Evolutionary conservation across 1,284 basidiomycete species (phyloP).

Genomic region (Cutaneotrichosporon sp.): DNA sequence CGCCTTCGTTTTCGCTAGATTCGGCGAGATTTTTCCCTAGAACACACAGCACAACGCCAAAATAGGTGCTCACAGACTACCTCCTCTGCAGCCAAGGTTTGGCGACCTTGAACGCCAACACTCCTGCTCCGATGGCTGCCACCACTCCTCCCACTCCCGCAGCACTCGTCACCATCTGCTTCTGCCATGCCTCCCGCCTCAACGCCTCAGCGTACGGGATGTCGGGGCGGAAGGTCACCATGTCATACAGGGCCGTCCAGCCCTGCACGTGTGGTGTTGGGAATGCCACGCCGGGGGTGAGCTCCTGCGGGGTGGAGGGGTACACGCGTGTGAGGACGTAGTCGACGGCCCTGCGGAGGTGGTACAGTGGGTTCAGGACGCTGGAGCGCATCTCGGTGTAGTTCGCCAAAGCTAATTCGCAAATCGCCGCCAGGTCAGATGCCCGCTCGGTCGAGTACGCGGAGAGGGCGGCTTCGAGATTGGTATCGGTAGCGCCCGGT

Average conservation of each 20-base stretch:
- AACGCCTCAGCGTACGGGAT: conserved; percentile 67
- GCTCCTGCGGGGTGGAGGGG: conserved; percentile 55
- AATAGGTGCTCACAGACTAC: no score
- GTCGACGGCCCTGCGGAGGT: conserved; percentile 76
- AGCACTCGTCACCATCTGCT: conserved; percentile 22
- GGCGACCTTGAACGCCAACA: no score
- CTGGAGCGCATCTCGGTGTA: conserved; percentile 94
- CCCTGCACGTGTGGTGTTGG: conserved; percentile 56
- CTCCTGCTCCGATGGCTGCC: background rate
- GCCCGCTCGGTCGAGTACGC: conserved; percentile 76
- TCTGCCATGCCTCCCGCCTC: conserved; percentile 44
- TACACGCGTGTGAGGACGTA: conserved; percentile 56
- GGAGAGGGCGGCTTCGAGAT: conserved; percentile 62
- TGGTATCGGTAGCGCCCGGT: conserved; percentile 43
- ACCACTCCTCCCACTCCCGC: background rate
- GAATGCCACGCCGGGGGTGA: conserved; percentile 41
- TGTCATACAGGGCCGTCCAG: conserved; percentile 91
- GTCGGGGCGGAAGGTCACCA: conserved; percentile 96
- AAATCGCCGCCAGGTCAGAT: conserved; percentile 83
- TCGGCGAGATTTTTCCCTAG: no score
- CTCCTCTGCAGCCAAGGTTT: no score
- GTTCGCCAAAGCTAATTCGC: conserved; percentile 87
- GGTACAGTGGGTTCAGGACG: conserved; percentile 76
- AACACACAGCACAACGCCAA: no score
- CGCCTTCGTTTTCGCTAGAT: no score